phyloP scores from a whole-genome alignment of 176 grass and related monocot genomes.

The Oryza longistaminata region DNA sequence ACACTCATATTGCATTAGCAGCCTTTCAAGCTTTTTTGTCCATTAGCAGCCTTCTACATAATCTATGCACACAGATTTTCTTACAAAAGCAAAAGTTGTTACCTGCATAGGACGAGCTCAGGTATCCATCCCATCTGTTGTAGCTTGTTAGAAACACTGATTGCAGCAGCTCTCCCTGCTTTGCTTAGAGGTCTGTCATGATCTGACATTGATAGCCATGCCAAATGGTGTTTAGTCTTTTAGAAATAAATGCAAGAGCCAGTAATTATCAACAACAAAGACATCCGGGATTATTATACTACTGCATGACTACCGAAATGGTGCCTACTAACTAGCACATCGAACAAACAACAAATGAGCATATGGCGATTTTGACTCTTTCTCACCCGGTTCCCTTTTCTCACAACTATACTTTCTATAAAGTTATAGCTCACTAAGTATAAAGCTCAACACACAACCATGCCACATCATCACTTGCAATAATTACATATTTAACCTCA shows the following conservation, averaged over 20 bases:
- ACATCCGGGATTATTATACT: not conserved
- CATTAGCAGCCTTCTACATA: not conserved
- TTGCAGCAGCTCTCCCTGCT: conserved; percentile 67
- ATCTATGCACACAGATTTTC: not conserved
- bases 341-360: no score
- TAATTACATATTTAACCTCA: no score
- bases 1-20: not conserved
- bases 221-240: not conserved
- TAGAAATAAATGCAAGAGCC: not conserved
- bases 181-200: conserved; percentile 87
- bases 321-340: no score
- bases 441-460: no score
- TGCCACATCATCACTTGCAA: no score
- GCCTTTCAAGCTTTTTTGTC: not conserved
- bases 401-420: no score
- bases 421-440: no score
- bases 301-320: no score
- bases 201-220: conserved; percentile 48
- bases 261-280: conserved; percentile 4
- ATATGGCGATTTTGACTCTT: no score
- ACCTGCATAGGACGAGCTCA: conserved; percentile 90
- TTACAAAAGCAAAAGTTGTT: conserved; percentile 4
- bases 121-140: conserved; percentile 90
- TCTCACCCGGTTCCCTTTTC: no score
- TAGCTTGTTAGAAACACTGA: conserved; percentile 74